Base-by-base conservation (phyloP, 2,329 filamentous ascomycete genomes). In the Penicillium sp. region DNA sequence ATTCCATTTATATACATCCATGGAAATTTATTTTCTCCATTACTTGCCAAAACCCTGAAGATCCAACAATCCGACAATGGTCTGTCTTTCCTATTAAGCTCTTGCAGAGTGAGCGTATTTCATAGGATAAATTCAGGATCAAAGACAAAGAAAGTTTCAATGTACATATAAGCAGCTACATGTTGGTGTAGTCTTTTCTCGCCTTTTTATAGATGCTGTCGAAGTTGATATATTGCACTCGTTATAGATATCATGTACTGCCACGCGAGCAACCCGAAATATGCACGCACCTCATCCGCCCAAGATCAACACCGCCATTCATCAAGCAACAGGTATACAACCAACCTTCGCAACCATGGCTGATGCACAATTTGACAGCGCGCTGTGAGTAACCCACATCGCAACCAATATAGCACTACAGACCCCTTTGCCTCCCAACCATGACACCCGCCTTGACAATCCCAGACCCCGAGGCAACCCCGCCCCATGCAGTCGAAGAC, bases 291-390 rank as follows among this genome's bases (percentile, higher is more conserved):
- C 62, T 66, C 62, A 57, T 62, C 59, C 55, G 36, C 59, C 53
- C 51, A 34, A 46, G 49, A 60, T 61, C 59, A 67, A 63, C 63
- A 63, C 57, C 58, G 45, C 53, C 53, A 53, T 46, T 48, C 57
- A 38, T 40, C 45, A 40, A 47, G 41, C 60, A 56, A 40, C 38
- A 65, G 58, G 64, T 54, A 60, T 58, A 57, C 50, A 59, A 38
- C 50, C 49, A 62, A 51, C 56, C 49, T 50, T 55, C 58, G 45
- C 65, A 66, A 72, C 55, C 63, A 77, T 77, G 75, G 75, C 74
- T 45, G 78, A 81, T 64, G 72, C 74, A 64, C 79, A 81, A 70
- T 80, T 80, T 61, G 79, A 81, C 63, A 80, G 78, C 62, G 79
- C 79, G 52, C 74, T 81, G 79, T 81, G 72, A 74, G 76, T 73